phyloP scores from a whole-genome alignment of 2,329 filamentous ascomycete species.

The Colletotrichum musicola region DNA sequence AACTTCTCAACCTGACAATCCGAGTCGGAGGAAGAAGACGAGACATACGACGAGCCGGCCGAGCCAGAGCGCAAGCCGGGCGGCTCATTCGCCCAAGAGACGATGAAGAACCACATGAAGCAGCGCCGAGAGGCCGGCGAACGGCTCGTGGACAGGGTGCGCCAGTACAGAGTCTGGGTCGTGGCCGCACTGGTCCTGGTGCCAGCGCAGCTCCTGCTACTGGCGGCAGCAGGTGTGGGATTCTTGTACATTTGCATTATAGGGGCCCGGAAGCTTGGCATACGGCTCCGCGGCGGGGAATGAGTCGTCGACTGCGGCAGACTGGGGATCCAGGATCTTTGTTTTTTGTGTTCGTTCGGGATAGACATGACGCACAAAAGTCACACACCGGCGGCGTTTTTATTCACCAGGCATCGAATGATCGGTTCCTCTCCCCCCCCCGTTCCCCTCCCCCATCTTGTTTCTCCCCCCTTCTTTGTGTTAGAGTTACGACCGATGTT shows the following conservation, averaged over 20 bases:
- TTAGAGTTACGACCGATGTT: slow-evolving; percentile 27
- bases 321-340: slow-evolving; percentile 23
- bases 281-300: slow-evolving; percentile 35
- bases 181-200: slow-evolving; percentile 62
- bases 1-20: slow-evolving; percentile 64
- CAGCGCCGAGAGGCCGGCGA: slow-evolving; percentile 52
- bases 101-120: slow-evolving; percentile 47
- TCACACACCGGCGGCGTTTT: slow-evolving; percentile 36
- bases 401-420: slow-evolving; percentile 26
- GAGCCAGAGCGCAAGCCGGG: slow-evolving; percentile 43
- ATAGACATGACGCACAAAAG: slow-evolving; percentile 38
- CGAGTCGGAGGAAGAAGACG: slow-evolving; percentile 49
- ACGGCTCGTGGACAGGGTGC: slow-evolving; percentile 55
- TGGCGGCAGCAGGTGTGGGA: slow-evolving; percentile 51
- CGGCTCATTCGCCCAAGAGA: slow-evolving; percentile 44
- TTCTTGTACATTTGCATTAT: slow-evolving; percentile 57
- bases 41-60: slow-evolving; percentile 48
- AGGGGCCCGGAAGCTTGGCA: slow-evolving; percentile 36
- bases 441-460: background rate
- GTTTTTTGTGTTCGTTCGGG: slow-evolving; percentile 23
- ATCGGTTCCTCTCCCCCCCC: background rate
- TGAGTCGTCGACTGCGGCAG: slow-evolving; percentile 34
- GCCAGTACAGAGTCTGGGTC: slow-evolving; percentile 56
- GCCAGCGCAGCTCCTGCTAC: slow-evolving; percentile 55
- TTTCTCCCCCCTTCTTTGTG: slow-evolving; percentile 7